phyloP scores from a whole-genome alignment of 208 protist genomes.

The Tetramitus jugosus region DNA sequence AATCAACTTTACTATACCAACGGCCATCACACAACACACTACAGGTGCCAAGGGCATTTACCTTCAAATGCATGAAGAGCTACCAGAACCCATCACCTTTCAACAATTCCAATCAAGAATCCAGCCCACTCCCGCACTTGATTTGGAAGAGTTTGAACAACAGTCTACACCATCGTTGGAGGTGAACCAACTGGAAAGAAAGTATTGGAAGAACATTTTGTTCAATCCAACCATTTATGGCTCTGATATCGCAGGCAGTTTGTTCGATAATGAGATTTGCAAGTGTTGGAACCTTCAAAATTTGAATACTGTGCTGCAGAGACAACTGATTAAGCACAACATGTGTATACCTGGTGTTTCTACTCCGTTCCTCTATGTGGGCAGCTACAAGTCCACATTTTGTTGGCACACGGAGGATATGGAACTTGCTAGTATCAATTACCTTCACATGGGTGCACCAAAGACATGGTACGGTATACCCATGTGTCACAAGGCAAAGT shows the following conservation, averaged over 20 bases:
- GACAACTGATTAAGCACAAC: background rate
- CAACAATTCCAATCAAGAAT: background rate
- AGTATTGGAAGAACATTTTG: conserved; percentile 17
- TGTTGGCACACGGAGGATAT: conserved; percentile 47
- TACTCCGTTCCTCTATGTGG: conserved; percentile 10
- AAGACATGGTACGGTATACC: conserved; percentile 56
- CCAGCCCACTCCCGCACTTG: background rate
- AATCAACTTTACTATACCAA: conserved; percentile 7
- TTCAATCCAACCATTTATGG: conserved; percentile 1
- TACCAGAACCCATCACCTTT: background rate
- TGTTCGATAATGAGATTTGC: background rate
- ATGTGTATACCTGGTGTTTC: background rate
- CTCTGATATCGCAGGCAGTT: background rate
- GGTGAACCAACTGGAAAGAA: background rate
- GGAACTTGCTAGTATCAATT: conserved; percentile 56
- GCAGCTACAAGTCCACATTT: conserved; percentile 1
- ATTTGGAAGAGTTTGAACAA: background rate
- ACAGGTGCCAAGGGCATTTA: background rate
- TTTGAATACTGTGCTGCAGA: background rate
- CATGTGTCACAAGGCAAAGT: conserved; percentile 8
- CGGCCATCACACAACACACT: background rate
- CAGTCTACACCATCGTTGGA: background rate
- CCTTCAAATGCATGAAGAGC: background rate
- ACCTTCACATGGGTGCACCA: conserved; percentile 47
- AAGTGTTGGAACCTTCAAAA: conserved; percentile 15